A percentile compares a stretch with the other conserved stretches of the same genome.
phyloP scores from a whole-genome alignment of 2,329 filamentous ascomycete genomes.

The Huntiella savannae region DNA sequence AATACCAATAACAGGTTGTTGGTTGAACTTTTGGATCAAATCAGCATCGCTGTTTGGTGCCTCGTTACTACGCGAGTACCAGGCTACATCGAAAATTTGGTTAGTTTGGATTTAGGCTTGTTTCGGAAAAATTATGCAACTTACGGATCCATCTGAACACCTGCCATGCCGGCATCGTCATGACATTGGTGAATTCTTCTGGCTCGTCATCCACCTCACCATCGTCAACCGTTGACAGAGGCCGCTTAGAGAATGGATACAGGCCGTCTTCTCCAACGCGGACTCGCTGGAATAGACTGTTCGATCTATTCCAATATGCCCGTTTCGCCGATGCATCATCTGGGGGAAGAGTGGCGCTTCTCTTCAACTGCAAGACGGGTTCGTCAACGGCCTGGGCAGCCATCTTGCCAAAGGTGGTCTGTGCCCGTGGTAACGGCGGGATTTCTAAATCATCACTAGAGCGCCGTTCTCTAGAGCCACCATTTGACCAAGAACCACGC shows the following conservation, averaged over 20 bases:
- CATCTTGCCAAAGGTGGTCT: not conserved
- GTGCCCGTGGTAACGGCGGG: not conserved
- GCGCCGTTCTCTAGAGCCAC: too few species aligned
- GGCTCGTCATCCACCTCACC: slow-evolving; percentile 11
- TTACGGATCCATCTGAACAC: slow-evolving; percentile 84
- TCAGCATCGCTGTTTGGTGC: slow-evolving; percentile 50
- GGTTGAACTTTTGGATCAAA: slow-evolving; percentile 73
- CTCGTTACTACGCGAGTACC: slow-evolving; percentile 48
- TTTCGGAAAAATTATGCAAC: slow-evolving; percentile 19
- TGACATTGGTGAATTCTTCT: slow-evolving; percentile 48
- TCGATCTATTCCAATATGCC: slow-evolving; percentile 19
- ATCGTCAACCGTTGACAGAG: slow-evolving; percentile 15
- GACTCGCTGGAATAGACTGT: slow-evolving; percentile 42
- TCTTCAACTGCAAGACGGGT: not conserved
- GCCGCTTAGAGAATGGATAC: slow-evolving; percentile 15
- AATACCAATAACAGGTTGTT: slow-evolving; percentile 73
- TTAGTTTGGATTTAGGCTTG: slow-evolving; percentile 19
- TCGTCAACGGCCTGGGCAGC: too few species aligned
- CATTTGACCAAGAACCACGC: too few species aligned
- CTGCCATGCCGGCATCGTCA: slow-evolving; percentile 92
- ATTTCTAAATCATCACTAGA: not conserved
- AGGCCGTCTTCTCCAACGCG: slow-evolving; percentile 29
- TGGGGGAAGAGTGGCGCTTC: not conserved
- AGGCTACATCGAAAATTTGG: slow-evolving; percentile 34
- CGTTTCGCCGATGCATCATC: not conserved